Evolutionary conservation across 805 yeast genomes (phyloP).

Genomic region (Hanseniaspora hatyaiensis): DNA sequence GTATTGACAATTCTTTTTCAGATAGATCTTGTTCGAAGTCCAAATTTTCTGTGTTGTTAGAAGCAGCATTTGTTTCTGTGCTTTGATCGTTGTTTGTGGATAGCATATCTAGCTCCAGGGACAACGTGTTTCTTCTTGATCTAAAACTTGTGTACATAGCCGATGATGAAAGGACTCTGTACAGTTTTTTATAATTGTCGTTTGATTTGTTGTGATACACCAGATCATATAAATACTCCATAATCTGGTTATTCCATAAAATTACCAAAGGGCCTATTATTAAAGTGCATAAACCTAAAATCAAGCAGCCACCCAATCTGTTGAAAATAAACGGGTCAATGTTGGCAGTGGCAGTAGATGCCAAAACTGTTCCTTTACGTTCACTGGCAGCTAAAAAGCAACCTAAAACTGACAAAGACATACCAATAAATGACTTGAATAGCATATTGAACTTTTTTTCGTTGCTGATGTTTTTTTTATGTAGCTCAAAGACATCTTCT

Average conservation of each 20-base stretch:
- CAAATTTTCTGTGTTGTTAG: background rate
- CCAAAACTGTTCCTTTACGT: slow-evolving; percentile 26
- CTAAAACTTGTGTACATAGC: slow-evolving; percentile 8
- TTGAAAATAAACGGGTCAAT: slow-evolving; percentile 27
- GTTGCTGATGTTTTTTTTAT: slow-evolving; percentile 18
- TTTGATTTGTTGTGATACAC: background rate
- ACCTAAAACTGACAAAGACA: slow-evolving; percentile 25
- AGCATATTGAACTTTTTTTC: background rate
- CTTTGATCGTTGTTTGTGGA: background rate
- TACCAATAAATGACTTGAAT: slow-evolving; percentile 20
- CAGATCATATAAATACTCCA: slow-evolving; percentile 10
- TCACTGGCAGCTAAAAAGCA: slow-evolving; percentile 27
- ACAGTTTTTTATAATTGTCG: slow-evolving; percentile 1
- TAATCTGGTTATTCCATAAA: slow-evolving; percentile 18
- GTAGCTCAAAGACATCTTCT: slow-evolving; percentile 15
- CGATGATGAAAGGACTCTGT: slow-evolving; percentile 4
- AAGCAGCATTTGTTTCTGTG: background rate
- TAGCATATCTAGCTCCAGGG: slow-evolving; percentile 8
- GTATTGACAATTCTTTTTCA: slow-evolving; percentile 11
- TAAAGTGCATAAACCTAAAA: slow-evolving; percentile 28
- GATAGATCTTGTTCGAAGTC: slow-evolving; percentile 1
- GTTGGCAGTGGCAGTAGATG: slow-evolving; percentile 24
- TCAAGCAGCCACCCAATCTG: slow-evolving; percentile 28
- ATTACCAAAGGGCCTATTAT: slow-evolving; percentile 28
- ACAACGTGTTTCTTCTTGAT: slow-evolving; percentile 13